Conservation (phyloP, 2,329 filamentous ascomycete species). For the Cryphonectria nitschkei region DNA sequence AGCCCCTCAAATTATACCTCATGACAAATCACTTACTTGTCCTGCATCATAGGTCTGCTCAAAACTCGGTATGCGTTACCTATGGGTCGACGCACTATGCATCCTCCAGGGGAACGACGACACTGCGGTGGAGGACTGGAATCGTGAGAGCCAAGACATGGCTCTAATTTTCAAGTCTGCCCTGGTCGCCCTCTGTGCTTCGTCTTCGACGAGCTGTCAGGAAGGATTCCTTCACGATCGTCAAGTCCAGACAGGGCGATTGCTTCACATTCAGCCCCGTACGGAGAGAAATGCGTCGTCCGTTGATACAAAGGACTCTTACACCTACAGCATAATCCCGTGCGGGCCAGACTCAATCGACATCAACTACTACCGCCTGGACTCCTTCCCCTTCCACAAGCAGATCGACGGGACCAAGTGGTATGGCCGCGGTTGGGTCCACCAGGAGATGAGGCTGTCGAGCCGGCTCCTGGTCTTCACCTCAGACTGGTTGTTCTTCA, state of each 20-base stretch:
- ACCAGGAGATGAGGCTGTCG: constrained; percentile 1
- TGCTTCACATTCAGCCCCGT: not conserved
- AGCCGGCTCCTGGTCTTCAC: not conserved
- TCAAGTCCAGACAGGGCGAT: not conserved
- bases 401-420: not conserved
- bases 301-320: not conserved
- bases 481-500: not conserved
- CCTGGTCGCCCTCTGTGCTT: not conserved
- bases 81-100: not conserved
- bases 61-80: not conserved
- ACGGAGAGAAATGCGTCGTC: not conserved
- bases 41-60: not conserved
- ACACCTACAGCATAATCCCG: not conserved
- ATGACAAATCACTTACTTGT: not conserved
- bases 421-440: not conserved
- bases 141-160: not conserved
- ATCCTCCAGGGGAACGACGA: not conserved
- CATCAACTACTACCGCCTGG: not conserved
- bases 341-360: not conserved
- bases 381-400: not conserved
- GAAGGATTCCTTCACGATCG: not conserved
- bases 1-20: not conserved
- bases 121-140: not conserved
- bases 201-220: not conserved
- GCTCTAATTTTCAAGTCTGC: not conserved